Evolutionary conservation across 441 rosid species (phyloP).

Genomic region (Populus trichocarpa): DNA sequence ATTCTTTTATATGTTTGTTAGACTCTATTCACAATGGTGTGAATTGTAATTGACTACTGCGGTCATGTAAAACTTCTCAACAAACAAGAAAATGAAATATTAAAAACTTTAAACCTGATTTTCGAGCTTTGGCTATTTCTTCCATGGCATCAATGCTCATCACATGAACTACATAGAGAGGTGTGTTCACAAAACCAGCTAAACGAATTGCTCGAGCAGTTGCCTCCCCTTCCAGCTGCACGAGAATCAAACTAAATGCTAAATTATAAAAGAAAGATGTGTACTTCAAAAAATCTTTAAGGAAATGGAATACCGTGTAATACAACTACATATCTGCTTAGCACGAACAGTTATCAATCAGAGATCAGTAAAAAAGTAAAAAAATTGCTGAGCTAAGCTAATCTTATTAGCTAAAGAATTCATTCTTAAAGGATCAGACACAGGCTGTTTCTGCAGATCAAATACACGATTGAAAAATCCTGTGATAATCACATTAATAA

Average conservation of each 20-base stretch:
- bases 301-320: neutral
- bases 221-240: slow-evolving; percentile 96
- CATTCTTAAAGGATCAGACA: neutral
- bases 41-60: neutral
- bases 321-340: neutral
- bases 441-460: neutral
- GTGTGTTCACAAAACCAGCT: slow-evolving; percentile 85
- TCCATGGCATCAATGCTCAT: slow-evolving; percentile 99
- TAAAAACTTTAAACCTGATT: slow-evolving; percentile 51
- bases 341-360: neutral
- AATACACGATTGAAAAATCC: neutral
- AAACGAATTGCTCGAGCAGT: slow-evolving; percentile 86
- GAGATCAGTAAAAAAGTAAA: neutral
- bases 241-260: slow-evolving; percentile 14
- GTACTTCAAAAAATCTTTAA: neutral
- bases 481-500: neutral
- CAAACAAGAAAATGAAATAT: slow-evolving; percentile 1
- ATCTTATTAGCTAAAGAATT: neutral
- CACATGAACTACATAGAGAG: slow-evolving; percentile 94
- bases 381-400: neutral
- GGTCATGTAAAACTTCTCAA: neutral
- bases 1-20: neutral
- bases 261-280: slow-evolving; percentile 3
- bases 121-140: slow-evolving; percentile 91
- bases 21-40: neutral